Base-by-base conservation (phyloP, 176 grass and related monocot species). In the Bolboschoenus planiculmis region DNA sequence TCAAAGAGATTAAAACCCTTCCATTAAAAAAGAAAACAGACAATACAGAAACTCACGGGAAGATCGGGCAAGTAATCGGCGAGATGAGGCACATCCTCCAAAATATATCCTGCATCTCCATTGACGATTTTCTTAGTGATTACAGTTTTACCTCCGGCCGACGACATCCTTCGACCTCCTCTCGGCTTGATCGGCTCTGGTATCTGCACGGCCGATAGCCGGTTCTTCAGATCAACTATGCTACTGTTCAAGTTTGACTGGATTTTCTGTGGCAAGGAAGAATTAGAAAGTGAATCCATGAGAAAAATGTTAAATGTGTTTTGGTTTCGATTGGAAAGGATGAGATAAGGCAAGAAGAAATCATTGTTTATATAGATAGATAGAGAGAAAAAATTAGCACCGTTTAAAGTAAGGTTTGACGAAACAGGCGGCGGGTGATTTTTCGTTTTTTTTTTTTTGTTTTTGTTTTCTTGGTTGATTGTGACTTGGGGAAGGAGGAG, bases 81-180 rank as follows among this genome's bases (percentile, higher is more conserved):
- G 90, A 98, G 87, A 82, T 98, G 95, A 26, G 95, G 95, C 27
- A 98, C 95, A 73, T 98, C 95, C 82, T 98, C 95, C 79, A 98
- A 89, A 70, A 95, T 90, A 85, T 93, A 98, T 7, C 92, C 95
- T 2, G 47, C 88, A 33, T 93, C 90, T 67, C 95, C 95, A 78
- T 55, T 47, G 10, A 95, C 84, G 59, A 95, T 81, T 84, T 98
- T 98, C 81, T 86, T 87, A 85, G 65, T 89, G 55, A 83, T 26
- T 31, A 82, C 83, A 76, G 59, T 44, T 87, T 97, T 90, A 13
- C 51, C 61, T 7, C 61, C 88, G 46, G 46, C 42, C 85, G 57
- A 29, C 59, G 71, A 56, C 83, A 77, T 48, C 20, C 64, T 78
- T 53, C 66, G 77, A 21, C 57, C 10, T 7, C 35, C 14, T 44